Evolutionary conservation across 306 rosid genomes (phyloP), one percentile per base, ranked within the genome.

Genomic region (Ammopiptanthus mongolicus): DNA sequence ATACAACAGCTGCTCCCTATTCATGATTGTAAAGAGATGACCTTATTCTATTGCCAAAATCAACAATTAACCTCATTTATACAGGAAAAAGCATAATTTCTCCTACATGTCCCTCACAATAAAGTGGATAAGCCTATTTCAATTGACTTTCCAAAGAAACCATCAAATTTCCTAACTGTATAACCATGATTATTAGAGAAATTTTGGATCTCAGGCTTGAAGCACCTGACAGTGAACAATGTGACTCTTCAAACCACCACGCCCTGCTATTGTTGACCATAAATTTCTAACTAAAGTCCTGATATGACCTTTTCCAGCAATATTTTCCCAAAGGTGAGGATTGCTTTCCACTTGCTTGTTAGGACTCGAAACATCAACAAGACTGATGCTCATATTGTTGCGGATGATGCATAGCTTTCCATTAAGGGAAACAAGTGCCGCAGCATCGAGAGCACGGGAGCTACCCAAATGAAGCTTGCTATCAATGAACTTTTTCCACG

Each of bases 201-300:
- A 64, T 65, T 61, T 11, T 23, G 18, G 25, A 64, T 74, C 64
- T 91, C 88, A 95, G 23, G 90, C 97, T 88, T 92, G 99, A 68
- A 95, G 97, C 76, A 95, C 99, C 80, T 95, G 99, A 80, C 99
- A 92, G 82, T 92, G 99, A 78, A 95, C 88, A 74, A 95, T 95
- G 81, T 92, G 99, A 78, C 97, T 95, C 91, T 85, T 95, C 90
- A 90, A 87, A 67, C 91, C 86, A 66, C 87, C 84, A 22, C 99
- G 90, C 23, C 97, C 97, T 0, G 99, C 97, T 55, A 95, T 87
- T 57, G 92, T 95, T 0, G 97, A 95, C 97, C 94, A 90, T 55
- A 95, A 57, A 66, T 92, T 95, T 71, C 89, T 83, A 77, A 95
- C 97, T 23, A 92, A 66, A 52, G 93, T 85, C 85, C 93, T 86